Conservation (phyloP, 129 eudicot species). For the Tagetes patula region DNA sequence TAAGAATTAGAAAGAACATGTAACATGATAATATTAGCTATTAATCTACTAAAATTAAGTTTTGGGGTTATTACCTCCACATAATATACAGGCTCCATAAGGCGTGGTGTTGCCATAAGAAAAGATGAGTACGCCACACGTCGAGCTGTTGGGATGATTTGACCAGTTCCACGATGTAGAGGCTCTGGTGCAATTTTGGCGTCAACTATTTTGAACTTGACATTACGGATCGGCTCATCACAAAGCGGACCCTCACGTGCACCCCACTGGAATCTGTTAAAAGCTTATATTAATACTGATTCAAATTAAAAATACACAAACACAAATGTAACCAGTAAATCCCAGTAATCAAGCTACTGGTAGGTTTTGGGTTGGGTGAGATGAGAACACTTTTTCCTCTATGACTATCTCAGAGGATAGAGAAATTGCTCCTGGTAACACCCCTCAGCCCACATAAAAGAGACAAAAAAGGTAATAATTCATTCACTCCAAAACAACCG, state of each 20-base stretch:
- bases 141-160: constrained; percentile 97
- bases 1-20: not conserved
- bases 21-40: not conserved
- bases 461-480: not conserved
- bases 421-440: too few relatives aligned
- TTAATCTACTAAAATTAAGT: not conserved
- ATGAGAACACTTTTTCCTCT: too few relatives aligned
- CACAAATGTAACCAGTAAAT: too few relatives aligned
- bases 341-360: too few relatives aligned
- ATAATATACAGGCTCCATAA: constrained; percentile 94
- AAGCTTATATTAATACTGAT: not conserved
- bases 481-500: not conserved
- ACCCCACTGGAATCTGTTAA: constrained; percentile 90
- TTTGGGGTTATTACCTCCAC: constrained; percentile 64
- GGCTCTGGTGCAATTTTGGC: constrained; percentile 98
- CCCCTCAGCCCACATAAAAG: not conserved
- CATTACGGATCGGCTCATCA: constrained; percentile 98
- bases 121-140: constrained; percentile 98
- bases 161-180: constrained; percentile 89
- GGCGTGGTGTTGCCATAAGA: constrained; percentile 99
- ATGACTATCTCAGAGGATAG: too few relatives aligned
- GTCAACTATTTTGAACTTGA: constrained; percentile 93
- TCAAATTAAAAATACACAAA: not conserved
- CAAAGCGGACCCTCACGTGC: constrained; percentile 99
- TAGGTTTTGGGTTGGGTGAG: too few relatives aligned